Percentiles rank a stretch among this genome's conserved stretches.
Evolutionary conservation across 345 rosid species (phyloP).

Genomic region (Acer negundo): DNA sequence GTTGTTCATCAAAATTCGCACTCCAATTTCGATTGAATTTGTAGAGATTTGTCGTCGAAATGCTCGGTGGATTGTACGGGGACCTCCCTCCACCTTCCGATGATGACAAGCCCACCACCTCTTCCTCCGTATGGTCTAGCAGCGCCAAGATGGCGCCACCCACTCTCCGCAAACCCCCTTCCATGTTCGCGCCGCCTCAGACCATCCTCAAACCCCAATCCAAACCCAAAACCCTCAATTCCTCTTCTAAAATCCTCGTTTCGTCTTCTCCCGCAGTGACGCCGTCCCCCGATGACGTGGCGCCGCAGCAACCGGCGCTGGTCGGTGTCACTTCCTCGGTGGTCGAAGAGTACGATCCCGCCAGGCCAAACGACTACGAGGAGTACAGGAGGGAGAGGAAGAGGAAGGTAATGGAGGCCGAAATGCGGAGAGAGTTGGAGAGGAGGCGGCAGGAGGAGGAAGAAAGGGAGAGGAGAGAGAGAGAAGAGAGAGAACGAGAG

Average conservation of each 20-base stretch:
- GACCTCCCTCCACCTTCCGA: slow-evolving; percentile 99
- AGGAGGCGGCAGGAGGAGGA: slow-evolving; percentile 83
- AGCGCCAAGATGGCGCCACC: slow-evolving; percentile 91
- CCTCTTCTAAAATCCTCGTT: slow-evolving; percentile 21
- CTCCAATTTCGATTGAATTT: not conserved
- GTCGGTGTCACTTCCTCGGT: slow-evolving; percentile 81
- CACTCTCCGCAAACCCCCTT: slow-evolving; percentile 77
- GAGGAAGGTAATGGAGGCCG: slow-evolving; percentile 74
- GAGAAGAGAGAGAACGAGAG: slow-evolving; percentile 53
- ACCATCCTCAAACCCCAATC: slow-evolving; percentile 61
- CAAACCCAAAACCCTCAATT: slow-evolving; percentile 46
- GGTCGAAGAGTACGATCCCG: slow-evolving; percentile 92
- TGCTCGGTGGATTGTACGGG: slow-evolving; percentile 96
- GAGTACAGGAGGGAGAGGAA: slow-evolving; percentile 81
- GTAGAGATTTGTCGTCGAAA: slow-evolving; percentile 15
- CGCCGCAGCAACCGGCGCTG: slow-evolving; percentile 57
- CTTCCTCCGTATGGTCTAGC: slow-evolving; percentile 82
- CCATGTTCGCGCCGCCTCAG: slow-evolving; percentile 62
- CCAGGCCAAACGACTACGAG: slow-evolving; percentile 92
- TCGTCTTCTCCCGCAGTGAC: slow-evolving; percentile 8
- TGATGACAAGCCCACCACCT: slow-evolving; percentile 64
- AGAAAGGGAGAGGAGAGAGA: slow-evolving; percentile 60
- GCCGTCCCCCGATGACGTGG: slow-evolving; percentile 27
- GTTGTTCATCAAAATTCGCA: not conserved
- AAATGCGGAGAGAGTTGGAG: slow-evolving; percentile 77